Evolutionary conservation across 371 early-diverging fungal species (phyloP), one percentile per base, ranked within the genome.

Genomic region (Circinella umbellata): DNA sequence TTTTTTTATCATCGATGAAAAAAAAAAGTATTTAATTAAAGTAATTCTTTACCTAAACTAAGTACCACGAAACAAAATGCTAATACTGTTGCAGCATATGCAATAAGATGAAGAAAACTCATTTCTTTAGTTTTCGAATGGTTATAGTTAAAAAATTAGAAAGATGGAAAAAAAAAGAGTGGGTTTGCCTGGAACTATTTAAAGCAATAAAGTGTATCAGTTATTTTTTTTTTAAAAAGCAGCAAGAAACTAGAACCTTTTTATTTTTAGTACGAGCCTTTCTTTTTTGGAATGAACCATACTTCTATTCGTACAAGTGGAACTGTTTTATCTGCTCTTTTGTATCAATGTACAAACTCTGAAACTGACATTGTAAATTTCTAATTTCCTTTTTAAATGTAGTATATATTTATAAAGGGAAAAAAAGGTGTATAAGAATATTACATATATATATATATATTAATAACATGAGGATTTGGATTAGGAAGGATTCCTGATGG

Each of bases 31-130:
- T 49, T 49, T 49, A 15, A 1, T 27, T 11, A 36, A 35, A 63
- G 63, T 20, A 63, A 27, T 17, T 48, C 10, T 18, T 57, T 76
- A 80, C 84, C 82, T 72, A 84, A 75, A 70, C 85, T 84, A 3
- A 84, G 72, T 2, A 81, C 75, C 14, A 80, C 70, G 65, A 82
- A 84, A 20, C 79, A 74, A 46, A 82, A 79, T 9, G 76, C 82
- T 15, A 82, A 69, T 4, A 73, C 74, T n/a, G 78, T 71, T 36
- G 82, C 85, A 18, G 59, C 75, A 67, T 82, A 84, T 8, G 82
- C 82, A 55, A 84, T 74, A 38, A 80, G 53, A 67, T 84, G 85
- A n/a, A 84, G 71, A 27, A 78, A 73, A 4, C 62, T 61, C 68
- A 68, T 66, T 57, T 57, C 4, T 5, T 14, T 27, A 27, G 51